Conservation (phyloP, 2,329 filamentous ascomycete species). For the Chrysosporium keratinophilum region DNA sequence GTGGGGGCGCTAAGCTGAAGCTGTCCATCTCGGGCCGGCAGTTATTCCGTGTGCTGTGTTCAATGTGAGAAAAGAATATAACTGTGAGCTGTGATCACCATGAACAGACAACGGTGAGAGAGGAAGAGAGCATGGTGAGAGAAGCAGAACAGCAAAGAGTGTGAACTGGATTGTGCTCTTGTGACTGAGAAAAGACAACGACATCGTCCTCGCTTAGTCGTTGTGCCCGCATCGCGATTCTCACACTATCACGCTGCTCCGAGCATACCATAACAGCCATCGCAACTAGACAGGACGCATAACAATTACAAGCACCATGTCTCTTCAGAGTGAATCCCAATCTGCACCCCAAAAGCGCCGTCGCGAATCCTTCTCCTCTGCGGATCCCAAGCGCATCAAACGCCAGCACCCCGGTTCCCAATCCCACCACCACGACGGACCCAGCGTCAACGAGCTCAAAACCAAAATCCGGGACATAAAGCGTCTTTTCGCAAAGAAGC, state of each 20-base stretch:
- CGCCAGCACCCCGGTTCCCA: neutral
- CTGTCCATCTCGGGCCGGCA: neutral
- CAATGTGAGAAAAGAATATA: neutral
- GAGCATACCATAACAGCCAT: neutral
- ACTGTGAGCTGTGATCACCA: neutral
- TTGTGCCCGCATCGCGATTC: neutral
- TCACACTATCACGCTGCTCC: too few relatives aligned
- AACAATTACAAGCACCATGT: neutral
- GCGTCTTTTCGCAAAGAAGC: constrained; percentile 37
- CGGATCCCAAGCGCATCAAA: constrained; percentile 6
- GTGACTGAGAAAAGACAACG: too few relatives aligned
- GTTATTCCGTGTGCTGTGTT: neutral
- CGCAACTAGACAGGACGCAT: neutral
- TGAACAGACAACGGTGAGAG: too few relatives aligned
- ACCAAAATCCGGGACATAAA: constrained; percentile 47
- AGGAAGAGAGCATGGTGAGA: too few relatives aligned
- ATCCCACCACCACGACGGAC: constrained; percentile 7
- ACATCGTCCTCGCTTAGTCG: neutral
- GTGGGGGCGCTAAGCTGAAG: neutral
- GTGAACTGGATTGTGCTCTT: too few relatives aligned
- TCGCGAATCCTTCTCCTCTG: neutral
- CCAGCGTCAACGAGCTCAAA: constrained; percentile 43
- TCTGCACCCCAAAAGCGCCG: constrained; percentile 7
- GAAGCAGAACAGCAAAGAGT: too few relatives aligned
- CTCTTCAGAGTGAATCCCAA: constrained; percentile 2